These are phyloP conservation scores for Penicillium robsamsonii DNA, from an alignment of 495 filamentous ascomycete species.

Conservation along the genomic window DNA sequence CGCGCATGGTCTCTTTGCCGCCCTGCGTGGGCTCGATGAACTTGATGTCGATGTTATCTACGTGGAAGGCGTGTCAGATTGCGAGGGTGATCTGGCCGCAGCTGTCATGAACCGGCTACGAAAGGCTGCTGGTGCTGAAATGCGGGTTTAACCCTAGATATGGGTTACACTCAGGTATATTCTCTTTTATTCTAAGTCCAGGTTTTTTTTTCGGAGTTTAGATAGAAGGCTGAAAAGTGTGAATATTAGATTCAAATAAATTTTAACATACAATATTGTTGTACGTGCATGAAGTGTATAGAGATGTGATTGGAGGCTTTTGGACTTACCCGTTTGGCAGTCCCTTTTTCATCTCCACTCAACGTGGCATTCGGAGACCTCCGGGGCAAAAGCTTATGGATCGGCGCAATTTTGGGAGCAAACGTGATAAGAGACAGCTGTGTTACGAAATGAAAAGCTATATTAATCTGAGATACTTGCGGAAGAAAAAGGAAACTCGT, in stretches of 20 bases:
- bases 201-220: background rate
- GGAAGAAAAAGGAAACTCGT: conserved; percentile 12
- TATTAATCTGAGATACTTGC: conserved; percentile 3
- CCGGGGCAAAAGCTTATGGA: conserved; percentile 10
- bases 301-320: conserved; percentile 5
- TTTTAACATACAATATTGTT: background rate
- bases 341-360: background rate
- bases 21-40: conserved; percentile 79
- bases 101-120: conserved; percentile 94
- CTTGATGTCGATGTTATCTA: conserved; percentile 79
- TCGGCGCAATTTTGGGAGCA: background rate
- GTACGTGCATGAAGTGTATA: background rate
- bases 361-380: conserved; percentile 17
- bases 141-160: conserved; percentile 31
- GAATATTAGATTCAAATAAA: conserved; percentile 6
- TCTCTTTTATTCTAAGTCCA: background rate
- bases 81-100: conserved; percentile 74
- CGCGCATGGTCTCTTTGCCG: conserved; percentile 83
- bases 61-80: conserved; percentile 82
- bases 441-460: background rate
- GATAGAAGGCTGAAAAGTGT: background rate
- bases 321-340: conserved; percentile 16
- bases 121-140: conserved; percentile 69
- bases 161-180: conserved; percentile 9
- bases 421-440: background rate